Conservation (phyloP, 176 grass and related monocot species). For the Bromus sterilis region DNA sequence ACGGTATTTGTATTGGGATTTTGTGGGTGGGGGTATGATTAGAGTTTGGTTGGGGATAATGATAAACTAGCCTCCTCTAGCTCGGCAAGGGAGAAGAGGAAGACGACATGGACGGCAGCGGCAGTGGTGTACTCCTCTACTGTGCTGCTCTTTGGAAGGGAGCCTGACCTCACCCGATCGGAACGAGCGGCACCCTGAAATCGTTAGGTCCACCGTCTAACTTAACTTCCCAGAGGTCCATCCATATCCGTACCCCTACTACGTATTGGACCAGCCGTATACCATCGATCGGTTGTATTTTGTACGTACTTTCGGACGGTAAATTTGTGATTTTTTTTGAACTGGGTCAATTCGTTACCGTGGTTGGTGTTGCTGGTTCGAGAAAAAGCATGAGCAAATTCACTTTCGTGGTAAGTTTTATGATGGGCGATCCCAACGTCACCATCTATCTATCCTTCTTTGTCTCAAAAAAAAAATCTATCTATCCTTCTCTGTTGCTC, state of each 20-base stretch:
- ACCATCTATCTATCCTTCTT: background rate
- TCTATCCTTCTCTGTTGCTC: background rate
- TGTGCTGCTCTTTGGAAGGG: slow-evolving; percentile 43
- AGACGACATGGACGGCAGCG: slow-evolving; percentile 40
- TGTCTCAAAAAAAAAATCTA: too few species aligned
- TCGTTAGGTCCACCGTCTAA: slow-evolving; percentile 36
- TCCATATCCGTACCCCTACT: background rate
- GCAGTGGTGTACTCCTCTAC: slow-evolving; percentile 15
- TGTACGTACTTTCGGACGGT: background rate
- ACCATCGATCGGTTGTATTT: background rate
- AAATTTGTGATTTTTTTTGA: too few species aligned
- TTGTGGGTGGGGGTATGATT: slow-evolving; percentile 39
- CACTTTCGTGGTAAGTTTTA: background rate
- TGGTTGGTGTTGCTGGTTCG: background rate
- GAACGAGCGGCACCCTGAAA: background rate
- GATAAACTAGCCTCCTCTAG: slow-evolving; percentile 28
- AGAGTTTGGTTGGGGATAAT: slow-evolving; percentile 44
- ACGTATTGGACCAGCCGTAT: background rate
- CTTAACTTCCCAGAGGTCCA: background rate
- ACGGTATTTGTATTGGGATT: slow-evolving; percentile 41
- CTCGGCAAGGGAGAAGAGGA: background rate
- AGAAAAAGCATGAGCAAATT: background rate
- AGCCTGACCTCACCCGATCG: background rate
- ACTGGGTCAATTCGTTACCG: too few species aligned
- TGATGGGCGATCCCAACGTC: background rate